phyloP scores from a whole-genome alignment of 1,284 basidiomycete species.

The Rhodotorula sp. region DNA sequence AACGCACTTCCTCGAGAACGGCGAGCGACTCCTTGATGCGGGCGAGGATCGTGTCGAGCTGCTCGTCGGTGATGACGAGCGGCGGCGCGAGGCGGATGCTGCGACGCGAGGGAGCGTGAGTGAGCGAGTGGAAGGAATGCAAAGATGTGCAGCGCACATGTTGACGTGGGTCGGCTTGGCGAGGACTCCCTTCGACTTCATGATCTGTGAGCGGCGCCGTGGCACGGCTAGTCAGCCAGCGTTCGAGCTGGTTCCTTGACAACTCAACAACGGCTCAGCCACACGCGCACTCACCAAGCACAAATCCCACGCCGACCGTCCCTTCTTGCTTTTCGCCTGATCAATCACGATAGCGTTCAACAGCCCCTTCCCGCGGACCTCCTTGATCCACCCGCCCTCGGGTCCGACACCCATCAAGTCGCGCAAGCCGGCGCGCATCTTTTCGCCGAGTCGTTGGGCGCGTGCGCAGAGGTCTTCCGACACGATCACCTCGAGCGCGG shows the following conservation, averaged over 20 bases:
- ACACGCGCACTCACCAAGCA: slow-evolving; percentile 63
- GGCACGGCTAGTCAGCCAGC: background rate
- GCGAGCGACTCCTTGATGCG: slow-evolving; percentile 74
- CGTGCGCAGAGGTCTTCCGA: slow-evolving; percentile 80
- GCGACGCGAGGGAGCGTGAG: background rate
- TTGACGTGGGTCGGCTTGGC: slow-evolving; percentile 97
- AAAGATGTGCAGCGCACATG: slow-evolving; percentile 60
- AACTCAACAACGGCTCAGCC: background rate
- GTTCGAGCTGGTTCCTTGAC: too few species aligned
- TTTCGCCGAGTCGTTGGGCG: slow-evolving; percentile 72
- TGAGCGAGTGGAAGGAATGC: too few species aligned
- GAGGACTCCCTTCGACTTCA: slow-evolving; percentile 85
- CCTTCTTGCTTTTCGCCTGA: slow-evolving; percentile 69
- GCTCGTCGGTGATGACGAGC: slow-evolving; percentile 83
- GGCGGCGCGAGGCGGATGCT: slow-evolving; percentile 96
- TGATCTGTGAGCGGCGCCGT: slow-evolving; percentile 1
- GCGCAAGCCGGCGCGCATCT: slow-evolving; percentile 70
- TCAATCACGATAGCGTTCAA: slow-evolving; percentile 95
- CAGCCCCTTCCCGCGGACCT: slow-evolving; percentile 59
- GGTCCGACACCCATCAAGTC: slow-evolving; percentile 43
- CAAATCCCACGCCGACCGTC: slow-evolving; percentile 90
- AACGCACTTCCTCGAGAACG: slow-evolving; percentile 74
- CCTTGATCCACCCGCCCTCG: slow-evolving; percentile 41
- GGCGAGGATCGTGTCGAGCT: slow-evolving; percentile 69
- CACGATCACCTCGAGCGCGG: slow-evolving; percentile 81